Evolutionary conservation across 176 grass and related monocot species (phyloP), one percentile per base, ranked within the genome.

Genomic region (Tillandsia leiboldiana): DNA sequence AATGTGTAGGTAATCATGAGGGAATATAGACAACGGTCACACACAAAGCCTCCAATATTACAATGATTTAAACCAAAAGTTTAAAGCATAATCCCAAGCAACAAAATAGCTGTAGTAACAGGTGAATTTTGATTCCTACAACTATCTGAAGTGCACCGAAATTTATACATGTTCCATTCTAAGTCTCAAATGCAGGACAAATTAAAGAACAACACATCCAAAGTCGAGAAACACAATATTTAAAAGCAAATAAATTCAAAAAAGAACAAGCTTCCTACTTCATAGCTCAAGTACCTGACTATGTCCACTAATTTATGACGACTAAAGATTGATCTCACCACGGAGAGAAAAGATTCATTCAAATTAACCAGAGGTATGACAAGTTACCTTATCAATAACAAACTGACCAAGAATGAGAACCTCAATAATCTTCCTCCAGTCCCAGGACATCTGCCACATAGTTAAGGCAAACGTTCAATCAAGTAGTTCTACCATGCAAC

Each of bases 371-470:
- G 67, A 10, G 58, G 15, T 75, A 29, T 13, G 47, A 4, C 64
- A 54, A 78, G 26, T 23, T 82, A 90, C 94, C 89, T 88, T 99
- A 50, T 93, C 94, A 82, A 99, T 75, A 80, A 99, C 94, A 84
- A 99, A 99, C 63, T 99, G 94, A 51, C 94, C 89, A 1, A 99
- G 86, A 64, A 99, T 87, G 79, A 99, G 65, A 63, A 99, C 94
- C 71, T 99, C 94, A 63, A 99, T 78, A 75, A 99, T 99, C 87
- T 99, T 99, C 86, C 94, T 93, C 94, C 94, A 99, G 72, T 99
- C 94, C 89, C 87, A 99, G 53, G 89, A 99, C 89, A 99, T 93
- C 94, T 99, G 80, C 59, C 33, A 0, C 33, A 7, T 42, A 42
- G 67, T 72, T 42, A 63, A 82, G 13, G 84, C 61, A 48, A 50